These are phyloP conservation scores for Vanrija sp. DNA, from an alignment of 1,284 basidiomycete genomes.

Conservation along the genomic window DNA sequence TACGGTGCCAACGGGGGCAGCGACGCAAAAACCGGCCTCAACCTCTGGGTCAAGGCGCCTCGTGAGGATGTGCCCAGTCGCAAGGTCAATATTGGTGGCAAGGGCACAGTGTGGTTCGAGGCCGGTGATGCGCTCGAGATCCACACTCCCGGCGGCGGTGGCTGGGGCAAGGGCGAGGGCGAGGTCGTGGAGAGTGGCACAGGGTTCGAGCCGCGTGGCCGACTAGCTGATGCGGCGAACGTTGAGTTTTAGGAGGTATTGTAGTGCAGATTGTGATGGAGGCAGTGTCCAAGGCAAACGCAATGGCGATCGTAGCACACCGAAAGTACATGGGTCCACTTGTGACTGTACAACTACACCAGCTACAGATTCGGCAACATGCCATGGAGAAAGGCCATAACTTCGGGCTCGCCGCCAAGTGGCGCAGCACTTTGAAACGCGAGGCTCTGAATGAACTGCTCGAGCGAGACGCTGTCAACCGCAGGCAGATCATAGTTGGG, in stretches of 20 bases:
- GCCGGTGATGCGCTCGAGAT: slow-evolving; percentile 31
- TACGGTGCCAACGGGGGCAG: slow-evolving; percentile 33
- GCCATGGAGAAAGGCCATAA: too few species aligned
- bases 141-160: slow-evolving; percentile 40
- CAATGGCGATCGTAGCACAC: too few species aligned
- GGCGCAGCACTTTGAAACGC: not conserved
- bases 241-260: slow-evolving; percentile 6
- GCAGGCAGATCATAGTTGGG: not conserved
- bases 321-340: too few species aligned
- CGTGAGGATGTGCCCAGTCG: slow-evolving; percentile 60
- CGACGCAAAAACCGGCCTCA: slow-evolving; percentile 24
- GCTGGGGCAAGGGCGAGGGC: slow-evolving; percentile 13
- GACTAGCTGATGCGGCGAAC: slow-evolving; percentile 3
- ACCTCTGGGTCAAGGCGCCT: slow-evolving; percentile 28
- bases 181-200: not conserved
- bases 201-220: slow-evolving; percentile 4
- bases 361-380: too few species aligned
- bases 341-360: too few species aligned
- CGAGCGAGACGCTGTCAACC: not conserved
- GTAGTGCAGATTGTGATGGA: too few species aligned
- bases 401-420: not conserved
- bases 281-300: too few species aligned
- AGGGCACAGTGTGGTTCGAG: slow-evolving; percentile 22
- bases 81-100: slow-evolving; percentile 1
- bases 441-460: not conserved